Evolutionary conservation across 495 filamentous ascomycete genomes (phyloP).

Genomic region (Penicillium malachiteum): DNA sequence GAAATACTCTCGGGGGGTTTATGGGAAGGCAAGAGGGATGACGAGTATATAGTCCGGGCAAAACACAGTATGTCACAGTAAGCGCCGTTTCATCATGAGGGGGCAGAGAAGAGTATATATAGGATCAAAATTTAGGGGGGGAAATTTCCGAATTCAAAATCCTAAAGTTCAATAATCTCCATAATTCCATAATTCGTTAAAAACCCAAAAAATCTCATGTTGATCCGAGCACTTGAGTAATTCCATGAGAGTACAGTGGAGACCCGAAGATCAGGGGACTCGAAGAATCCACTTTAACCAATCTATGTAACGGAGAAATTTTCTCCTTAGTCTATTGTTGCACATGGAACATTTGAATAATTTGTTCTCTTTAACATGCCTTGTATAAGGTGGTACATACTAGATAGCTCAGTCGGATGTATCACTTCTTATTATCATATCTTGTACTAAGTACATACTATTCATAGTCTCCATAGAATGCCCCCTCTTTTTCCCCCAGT

Average conservation of each 20-base stretch:
- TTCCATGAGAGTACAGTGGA: neutral
- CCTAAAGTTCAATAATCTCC: neutral
- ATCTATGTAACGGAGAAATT: neutral
- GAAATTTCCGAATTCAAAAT: no score
- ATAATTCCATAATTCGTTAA: neutral
- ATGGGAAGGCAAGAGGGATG: neutral
- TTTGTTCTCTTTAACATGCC: neutral
- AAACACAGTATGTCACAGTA: conserved; percentile 19
- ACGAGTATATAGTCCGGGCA: neutral
- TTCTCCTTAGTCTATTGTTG: no score
- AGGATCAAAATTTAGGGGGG: neutral
- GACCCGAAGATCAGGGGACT: conserved; percentile 16
- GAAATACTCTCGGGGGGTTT: neutral
- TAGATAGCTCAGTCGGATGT: conserved; percentile 1
- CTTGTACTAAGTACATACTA: no score
- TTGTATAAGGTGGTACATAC: neutral
- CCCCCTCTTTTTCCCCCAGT: neutral
- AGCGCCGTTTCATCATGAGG: conserved; percentile 15
- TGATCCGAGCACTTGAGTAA: no score
- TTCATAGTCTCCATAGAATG: no score
- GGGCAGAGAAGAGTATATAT: neutral
- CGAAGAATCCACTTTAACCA: neutral
- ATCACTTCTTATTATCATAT: neutral
- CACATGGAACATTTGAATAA: neutral
- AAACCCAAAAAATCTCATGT: no score